Base-by-base conservation (phyloP, 2,329 filamentous ascomycete genomes). In the Fusarium metavorans region DNA sequence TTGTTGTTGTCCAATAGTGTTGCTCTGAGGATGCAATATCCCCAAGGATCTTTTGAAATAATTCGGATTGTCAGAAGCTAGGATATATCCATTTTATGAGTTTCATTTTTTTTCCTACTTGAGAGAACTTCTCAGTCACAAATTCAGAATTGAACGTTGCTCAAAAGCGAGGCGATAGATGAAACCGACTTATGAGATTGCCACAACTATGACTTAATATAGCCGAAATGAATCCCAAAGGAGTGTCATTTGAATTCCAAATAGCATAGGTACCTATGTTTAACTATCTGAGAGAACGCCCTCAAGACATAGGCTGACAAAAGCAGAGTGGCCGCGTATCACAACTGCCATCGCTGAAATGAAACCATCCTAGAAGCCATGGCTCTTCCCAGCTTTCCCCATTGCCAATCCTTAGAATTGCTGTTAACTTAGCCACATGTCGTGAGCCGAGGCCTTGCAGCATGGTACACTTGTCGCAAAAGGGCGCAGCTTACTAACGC, bases 401-500 rank as follows among this genome's bases (percentile, higher is more conserved):
- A 20, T 52, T 8, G 3, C 3, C 27, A 5, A 9, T 52, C 18
- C 8, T 52, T 3, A 1, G 2, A 20, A 52, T 14, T 20, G 11
- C 5, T n/a, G 1, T 54, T 6, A 20, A 9, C 11, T 8, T 11
- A 2, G 11, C 5, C 18, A 30, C 18, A 32, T 54, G 4, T 10
- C 3, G 11, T 32, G 27, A 32, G 4, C 25, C 6, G 48, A 54
- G n/a, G 27, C 10, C 27, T n/a, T 30, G 18, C 27, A 7, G 18
- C 23, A 20, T 52, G 18, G 5, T 52, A 30, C 18, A 5, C 48
- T 54, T 34, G 48, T 54, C 11, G 18, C 30, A 54, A 54, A 32
- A 32, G 18, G 48, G 48, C 48, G 48, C 48, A 9, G 48, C 48
- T 54, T 32, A 54, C 27, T 54, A 54, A 54, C 27, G 11, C n/a